Percentiles rank a stretch among this genome's conserved stretches.
These are phyloP conservation scores for Tylopilus sp. DNA, from an alignment of 768 basidiomycete genomes.

Conservation along the genomic window DNA sequence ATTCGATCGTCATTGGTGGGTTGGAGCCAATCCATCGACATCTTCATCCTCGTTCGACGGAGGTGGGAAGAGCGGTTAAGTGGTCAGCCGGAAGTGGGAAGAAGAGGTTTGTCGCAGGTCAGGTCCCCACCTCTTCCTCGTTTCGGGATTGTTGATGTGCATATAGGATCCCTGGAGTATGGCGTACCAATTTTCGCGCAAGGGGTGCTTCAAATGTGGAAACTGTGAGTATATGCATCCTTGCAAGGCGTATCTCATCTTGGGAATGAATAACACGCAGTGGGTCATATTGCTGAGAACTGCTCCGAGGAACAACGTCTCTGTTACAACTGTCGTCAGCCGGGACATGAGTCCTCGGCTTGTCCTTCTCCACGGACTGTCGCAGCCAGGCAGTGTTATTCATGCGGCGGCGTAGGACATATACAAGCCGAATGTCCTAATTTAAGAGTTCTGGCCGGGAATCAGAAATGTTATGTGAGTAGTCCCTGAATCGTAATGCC, in stretches of 20 bases:
- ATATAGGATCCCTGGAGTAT: conserved; percentile 43
- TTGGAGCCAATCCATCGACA: conserved; percentile 30
- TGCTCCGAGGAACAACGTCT: conserved; percentile 86
- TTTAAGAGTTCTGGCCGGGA: conserved; percentile 62
- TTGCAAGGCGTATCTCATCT: conserved; percentile 10
- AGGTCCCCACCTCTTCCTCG: conserved; percentile 1
- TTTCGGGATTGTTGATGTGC: conserved; percentile 18
- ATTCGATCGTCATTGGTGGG: conserved; percentile 16
- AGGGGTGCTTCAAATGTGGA: conserved; percentile 93
- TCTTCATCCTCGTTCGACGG: conserved; percentile 54
- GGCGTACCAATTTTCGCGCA: conserved; percentile 82
- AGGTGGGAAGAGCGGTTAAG: conserved; percentile 64
- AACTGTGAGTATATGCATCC: conserved; percentile 58
- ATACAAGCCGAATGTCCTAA: conserved; percentile 86
- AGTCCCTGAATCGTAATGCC: background rate
- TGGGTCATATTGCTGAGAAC: conserved; percentile 91
- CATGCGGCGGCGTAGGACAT: conserved; percentile 89
- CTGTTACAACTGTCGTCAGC: conserved; percentile 93
- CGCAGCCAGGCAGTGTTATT: conserved; percentile 88
- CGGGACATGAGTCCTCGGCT: conserved; percentile 89
- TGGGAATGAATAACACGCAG: conserved; percentile 37
- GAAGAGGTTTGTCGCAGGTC: conserved; percentile 49
- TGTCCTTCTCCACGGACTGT: conserved; percentile 83
- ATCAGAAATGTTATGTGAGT: conserved; percentile 83
- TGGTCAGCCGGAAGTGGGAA: conserved; percentile 71